phyloP scores from a whole-genome alignment of 208 protist genomes.

The Entamoeba dispar region DNA sequence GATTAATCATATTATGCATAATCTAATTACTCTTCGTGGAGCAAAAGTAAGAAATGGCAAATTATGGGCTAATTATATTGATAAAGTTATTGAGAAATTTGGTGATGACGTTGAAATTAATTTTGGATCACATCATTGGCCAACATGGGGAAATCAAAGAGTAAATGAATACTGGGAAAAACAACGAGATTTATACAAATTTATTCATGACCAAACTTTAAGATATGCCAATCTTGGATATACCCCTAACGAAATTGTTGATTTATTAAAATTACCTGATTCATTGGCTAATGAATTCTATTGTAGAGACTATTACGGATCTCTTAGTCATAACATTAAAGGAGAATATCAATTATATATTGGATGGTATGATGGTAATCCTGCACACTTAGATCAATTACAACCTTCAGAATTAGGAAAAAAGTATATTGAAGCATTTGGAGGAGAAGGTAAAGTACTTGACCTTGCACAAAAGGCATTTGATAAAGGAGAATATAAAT shows the following conservation, averaged over 20 bases:
- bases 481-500: not conserved
- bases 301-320: not conserved
- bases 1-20: not conserved
- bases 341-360: not conserved
- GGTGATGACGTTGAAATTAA: not conserved
- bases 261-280: not conserved
- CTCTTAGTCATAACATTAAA: not conserved
- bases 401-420: not conserved
- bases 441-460: not conserved
- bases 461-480: not conserved
- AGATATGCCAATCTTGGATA: not conserved
- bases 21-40: not conserved
- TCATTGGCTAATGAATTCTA: not conserved
- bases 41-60: not conserved
- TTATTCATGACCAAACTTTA: not conserved
- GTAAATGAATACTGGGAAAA: not conserved
- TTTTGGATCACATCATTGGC: not conserved
- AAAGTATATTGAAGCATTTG: not conserved
- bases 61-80: not conserved
- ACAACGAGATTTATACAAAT: not conserved
- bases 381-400: not conserved
- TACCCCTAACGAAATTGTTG: not conserved
- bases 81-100: not conserved
- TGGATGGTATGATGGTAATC: not conserved
- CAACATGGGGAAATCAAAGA: not conserved